Percentiles rank a stretch among this genome's conserved stretches.
phyloP scores from a whole-genome alignment of 2,329 filamentous ascomycete species.

The Exophiala spinifera region DNA sequence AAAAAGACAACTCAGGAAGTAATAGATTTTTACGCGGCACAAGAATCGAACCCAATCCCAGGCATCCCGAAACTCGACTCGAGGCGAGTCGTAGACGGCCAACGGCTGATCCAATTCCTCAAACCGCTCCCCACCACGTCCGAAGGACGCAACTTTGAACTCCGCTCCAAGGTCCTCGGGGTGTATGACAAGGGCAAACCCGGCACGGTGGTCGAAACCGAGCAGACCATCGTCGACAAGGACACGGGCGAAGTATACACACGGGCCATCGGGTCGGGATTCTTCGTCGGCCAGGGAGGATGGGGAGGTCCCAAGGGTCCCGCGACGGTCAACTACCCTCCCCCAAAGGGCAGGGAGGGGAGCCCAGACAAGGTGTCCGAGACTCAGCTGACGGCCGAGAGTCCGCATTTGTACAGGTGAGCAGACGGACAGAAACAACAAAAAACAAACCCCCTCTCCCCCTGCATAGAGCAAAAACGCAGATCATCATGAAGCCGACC shows the following conservation, averaged over 20 bases:
- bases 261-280: slow-evolving; percentile 66
- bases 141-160: slow-evolving; percentile 69
- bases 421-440: slow-evolving; percentile 6
- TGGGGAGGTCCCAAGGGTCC: slow-evolving; percentile 93
- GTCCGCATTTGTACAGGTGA: slow-evolving; percentile 69
- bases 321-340: slow-evolving; percentile 72
- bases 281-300: slow-evolving; percentile 74
- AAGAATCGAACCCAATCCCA: slow-evolving; percentile 65
- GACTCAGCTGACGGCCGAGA: slow-evolving; percentile 68
- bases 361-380: slow-evolving; percentile 67
- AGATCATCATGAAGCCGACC: neutral
- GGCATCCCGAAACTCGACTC: slow-evolving; percentile 73
- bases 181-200: slow-evolving; percentile 89
- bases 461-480: neutral
- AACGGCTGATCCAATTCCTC: slow-evolving; percentile 74
- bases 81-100: slow-evolving; percentile 74
- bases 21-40: slow-evolving; percentile 76
- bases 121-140: slow-evolving; percentile 72
- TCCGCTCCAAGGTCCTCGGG: slow-evolving; percentile 72
- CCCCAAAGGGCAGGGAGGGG: slow-evolving; percentile 61
- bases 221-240: slow-evolving; percentile 72
- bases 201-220: slow-evolving; percentile 75
- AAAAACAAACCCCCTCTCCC: too few relatives aligned
- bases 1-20: slow-evolving; percentile 74
- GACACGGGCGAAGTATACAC: slow-evolving; percentile 67